A percentile compares a stretch with the other conserved stretches of the same genome.
Conservation (phyloP, 129 eudicot species). For the Lonicera japonica region DNA sequence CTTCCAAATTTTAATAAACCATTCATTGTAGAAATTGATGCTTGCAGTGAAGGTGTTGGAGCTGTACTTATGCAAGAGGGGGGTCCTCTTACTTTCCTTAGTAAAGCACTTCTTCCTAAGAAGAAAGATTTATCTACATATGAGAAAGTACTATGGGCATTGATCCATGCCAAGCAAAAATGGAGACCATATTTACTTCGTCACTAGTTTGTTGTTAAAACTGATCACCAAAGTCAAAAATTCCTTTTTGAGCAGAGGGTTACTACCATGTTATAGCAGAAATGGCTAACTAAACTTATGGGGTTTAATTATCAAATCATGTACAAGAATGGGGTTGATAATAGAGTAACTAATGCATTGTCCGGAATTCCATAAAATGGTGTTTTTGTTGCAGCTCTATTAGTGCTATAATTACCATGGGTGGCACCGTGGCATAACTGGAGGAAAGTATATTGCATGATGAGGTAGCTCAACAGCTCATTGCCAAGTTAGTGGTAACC, state of each 20-base stretch:
- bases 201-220: background rate
- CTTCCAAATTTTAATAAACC: background rate
- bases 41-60: background rate
- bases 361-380: background rate
- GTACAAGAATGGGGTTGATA: background rate
- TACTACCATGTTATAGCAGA: background rate
- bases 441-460: background rate
- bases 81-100: background rate
- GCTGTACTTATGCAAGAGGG: background rate
- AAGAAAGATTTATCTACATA: background rate
- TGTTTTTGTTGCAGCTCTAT: background rate
- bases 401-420: background rate
- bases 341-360: background rate
- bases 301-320: background rate
- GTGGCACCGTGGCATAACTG: background rate
- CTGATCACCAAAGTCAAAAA: background rate
- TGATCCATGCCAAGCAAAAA: background rate
- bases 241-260: background rate
- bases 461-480: background rate
- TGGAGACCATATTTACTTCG: background rate
- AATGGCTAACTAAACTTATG: background rate
- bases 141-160: background rate
- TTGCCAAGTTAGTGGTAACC: background rate
- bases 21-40: background rate
- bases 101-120: background rate